These are phyloP conservation scores for Pulveroboletus sp. DNA, from an alignment of 768 basidiomycete genomes.

Conservation along the genomic window DNA sequence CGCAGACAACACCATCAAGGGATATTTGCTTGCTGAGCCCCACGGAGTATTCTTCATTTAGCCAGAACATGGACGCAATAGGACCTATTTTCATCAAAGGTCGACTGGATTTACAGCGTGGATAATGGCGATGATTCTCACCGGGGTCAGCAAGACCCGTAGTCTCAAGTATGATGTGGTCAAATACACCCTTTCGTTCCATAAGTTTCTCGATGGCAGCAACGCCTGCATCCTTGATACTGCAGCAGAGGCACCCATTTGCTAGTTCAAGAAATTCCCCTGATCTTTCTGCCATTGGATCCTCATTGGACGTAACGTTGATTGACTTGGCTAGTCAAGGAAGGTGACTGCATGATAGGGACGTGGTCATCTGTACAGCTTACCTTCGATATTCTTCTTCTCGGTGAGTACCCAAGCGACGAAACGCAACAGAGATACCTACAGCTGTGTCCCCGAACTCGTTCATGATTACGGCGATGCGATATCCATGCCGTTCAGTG, in stretches of 20 bases:
- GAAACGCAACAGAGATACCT: slow-evolving; percentile 25
- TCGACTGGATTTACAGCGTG: background rate
- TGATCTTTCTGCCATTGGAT: slow-evolving; percentile 57
- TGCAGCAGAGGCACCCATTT: slow-evolving; percentile 98
- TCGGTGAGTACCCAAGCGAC: slow-evolving; percentile 16
- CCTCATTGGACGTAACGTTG: slow-evolving; percentile 66
- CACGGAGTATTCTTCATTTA: slow-evolving; percentile 72
- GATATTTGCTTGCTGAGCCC: slow-evolving; percentile 67
- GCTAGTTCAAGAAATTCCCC: slow-evolving; percentile 90
- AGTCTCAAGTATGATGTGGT: slow-evolving; percentile 93
- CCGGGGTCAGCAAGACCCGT: slow-evolving; percentile 96
- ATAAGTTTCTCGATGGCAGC: slow-evolving; percentile 93
- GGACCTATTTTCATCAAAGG: slow-evolving; percentile 46
- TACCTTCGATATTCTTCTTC: slow-evolving; percentile 86
- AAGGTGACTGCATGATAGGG: background rate
- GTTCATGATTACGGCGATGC: slow-evolving; percentile 98
- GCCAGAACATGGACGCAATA: slow-evolving; percentile 84
- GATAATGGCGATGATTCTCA: slow-evolving; percentile 25
- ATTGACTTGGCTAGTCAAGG: slow-evolving; percentile 68
- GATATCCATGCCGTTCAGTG: slow-evolving; percentile 89
- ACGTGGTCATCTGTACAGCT: slow-evolving; percentile 9
- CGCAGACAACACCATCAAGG: slow-evolving; percentile 87
- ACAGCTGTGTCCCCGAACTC: slow-evolving; percentile 96
- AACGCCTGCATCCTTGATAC: slow-evolving; percentile 89
- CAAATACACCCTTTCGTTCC: slow-evolving; percentile 81